Base-by-base conservation (phyloP, 208 protist species). In the Acanthamoeba lenticulata region DNA sequence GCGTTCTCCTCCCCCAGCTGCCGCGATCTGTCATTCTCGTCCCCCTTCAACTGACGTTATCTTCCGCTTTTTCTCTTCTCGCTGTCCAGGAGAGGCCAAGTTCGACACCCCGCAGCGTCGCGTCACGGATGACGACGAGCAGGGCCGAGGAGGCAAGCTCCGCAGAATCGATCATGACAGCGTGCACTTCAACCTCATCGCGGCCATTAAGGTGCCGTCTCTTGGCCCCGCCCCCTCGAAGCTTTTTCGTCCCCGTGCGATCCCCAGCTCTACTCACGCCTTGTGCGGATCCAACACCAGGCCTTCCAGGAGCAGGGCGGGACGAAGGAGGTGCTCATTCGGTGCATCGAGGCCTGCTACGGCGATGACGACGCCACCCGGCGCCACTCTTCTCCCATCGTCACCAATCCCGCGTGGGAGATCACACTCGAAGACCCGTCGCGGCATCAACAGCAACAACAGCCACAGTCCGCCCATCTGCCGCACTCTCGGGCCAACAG, bases 111-210 rank as follows among this genome's bases (percentile, higher is more conserved):
- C 9, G 1, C 13, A 36, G 24, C 36, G 15, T 2, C 34, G 17
- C 34, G 24, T 11, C 17, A 36, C 65, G 1, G 65, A 74, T 42
- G 74, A 55, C 15, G 44, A 55, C 0, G 44, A 36, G 1, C 74
- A 85, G 44, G 74, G 42, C 2, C 47, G 74, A 19, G 74, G 55
- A 5, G 45, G 9, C 45, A 85, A 85, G 27, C 5, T 55, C 5
- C 24, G 74, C 4, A 27, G 21, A 55, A 45, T 85, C 27, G 74
- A 85, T n/a, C 74, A 85, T 2, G 74, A 85, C 44, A 85, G 44
- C 42, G 74, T 85, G 6, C 74, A 85, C 32, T 19, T 85, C 42
- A 85, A 85, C 74, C 74, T 85, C 44, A 85, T 85, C 21, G 74
- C 74, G 27, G 74, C 74, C n/a, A 85, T 85, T 34, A 77, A 77